Percentiles rank a stretch among this genome's conserved stretches.
phyloP scores from a whole-genome alignment of 1,139 yeast genomes.

The Geotrichum restrictum region DNA sequence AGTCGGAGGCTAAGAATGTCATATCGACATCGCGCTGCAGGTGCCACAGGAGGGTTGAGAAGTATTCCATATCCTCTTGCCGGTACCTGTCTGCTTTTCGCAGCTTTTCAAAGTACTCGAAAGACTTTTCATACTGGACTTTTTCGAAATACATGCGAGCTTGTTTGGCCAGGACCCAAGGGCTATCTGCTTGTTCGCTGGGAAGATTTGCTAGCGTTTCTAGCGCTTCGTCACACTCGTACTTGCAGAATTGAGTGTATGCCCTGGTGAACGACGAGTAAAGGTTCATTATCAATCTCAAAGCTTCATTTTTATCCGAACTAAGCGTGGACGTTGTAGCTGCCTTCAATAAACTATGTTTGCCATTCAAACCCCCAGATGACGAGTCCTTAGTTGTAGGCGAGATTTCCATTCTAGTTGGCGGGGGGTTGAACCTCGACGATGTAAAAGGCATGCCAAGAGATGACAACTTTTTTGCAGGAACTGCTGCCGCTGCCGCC shows the following conservation, averaged over 20 bases:
- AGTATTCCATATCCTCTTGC: conserved; percentile 83
- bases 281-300: conserved; percentile 42
- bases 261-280: conserved; percentile 65
- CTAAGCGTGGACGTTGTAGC: conserved; percentile 9
- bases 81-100: conserved; percentile 75
- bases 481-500: conserved; percentile 14
- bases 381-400: not conserved
- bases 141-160: conserved; percentile 85
- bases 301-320: conserved; percentile 16
- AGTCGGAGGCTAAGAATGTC: conserved; percentile 75
- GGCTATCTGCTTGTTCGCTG: conserved; percentile 62
- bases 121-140: conserved; percentile 78
- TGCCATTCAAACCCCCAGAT: conserved; percentile 1
- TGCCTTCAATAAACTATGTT: conserved; percentile 8
- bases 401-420: not conserved
- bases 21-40: conserved; percentile 76
- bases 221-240: conserved; percentile 78
- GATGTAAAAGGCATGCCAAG: conserved; percentile 1
- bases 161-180: conserved; percentile 78
- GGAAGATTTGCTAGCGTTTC: conserved; percentile 62
- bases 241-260: conserved; percentile 58
- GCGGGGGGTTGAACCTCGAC: conserved; percentile 2
- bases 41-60: conserved; percentile 91
- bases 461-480: not conserved
- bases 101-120: conserved; percentile 56